Percentiles rank a stretch among this genome's conserved stretches.
Conservation (phyloP, 1,139 yeast genomes). For the Pneumocystis sp. region DNA sequence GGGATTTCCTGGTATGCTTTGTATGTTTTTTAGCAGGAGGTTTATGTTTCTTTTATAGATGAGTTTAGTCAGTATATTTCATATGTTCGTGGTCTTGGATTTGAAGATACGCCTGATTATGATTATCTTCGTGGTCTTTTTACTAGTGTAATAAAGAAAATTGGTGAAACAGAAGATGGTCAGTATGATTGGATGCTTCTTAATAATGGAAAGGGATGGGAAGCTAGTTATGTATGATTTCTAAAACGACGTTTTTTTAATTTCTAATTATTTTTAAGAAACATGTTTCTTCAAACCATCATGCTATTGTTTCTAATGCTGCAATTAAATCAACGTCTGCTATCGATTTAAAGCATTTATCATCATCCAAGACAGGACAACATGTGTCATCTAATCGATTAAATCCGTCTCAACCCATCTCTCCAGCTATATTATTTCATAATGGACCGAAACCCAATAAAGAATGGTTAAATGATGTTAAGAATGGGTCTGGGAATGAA, state of each 20-base stretch:
- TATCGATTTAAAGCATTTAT: constrained; percentile 7
- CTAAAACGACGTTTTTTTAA: constrained; percentile 55
- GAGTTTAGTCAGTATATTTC: constrained; percentile 79
- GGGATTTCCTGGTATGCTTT: constrained; percentile 42
- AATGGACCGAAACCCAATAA: constrained; percentile 1
- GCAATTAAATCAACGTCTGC: constrained; percentile 20
- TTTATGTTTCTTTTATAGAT: constrained; percentile 18
- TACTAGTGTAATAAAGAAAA: constrained; percentile 53
- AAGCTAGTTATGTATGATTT: constrained; percentile 36
- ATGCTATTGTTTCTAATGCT: constrained; percentile 21
- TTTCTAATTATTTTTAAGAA: constrained; percentile 52
- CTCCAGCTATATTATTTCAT: constrained; percentile 4
- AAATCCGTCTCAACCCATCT: constrained; percentile 6
- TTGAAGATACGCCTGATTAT: constrained; percentile 92
- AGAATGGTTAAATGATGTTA: not conserved
- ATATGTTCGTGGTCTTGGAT: constrained; percentile 66
- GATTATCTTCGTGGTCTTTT: constrained; percentile 66
- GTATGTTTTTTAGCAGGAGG: not conserved
- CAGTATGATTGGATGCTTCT: constrained; percentile 91
- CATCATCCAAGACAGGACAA: constrained; percentile 1
- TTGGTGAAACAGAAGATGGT: constrained; percentile 66
- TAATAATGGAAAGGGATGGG: constrained; percentile 90
- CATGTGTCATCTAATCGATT: constrained; percentile 9
- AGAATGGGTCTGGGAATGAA: constrained; percentile 2
- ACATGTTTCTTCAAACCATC: constrained; percentile 17